Conservation (phyloP, 306 rosid species). For the Dalbergia oliveri region DNA sequence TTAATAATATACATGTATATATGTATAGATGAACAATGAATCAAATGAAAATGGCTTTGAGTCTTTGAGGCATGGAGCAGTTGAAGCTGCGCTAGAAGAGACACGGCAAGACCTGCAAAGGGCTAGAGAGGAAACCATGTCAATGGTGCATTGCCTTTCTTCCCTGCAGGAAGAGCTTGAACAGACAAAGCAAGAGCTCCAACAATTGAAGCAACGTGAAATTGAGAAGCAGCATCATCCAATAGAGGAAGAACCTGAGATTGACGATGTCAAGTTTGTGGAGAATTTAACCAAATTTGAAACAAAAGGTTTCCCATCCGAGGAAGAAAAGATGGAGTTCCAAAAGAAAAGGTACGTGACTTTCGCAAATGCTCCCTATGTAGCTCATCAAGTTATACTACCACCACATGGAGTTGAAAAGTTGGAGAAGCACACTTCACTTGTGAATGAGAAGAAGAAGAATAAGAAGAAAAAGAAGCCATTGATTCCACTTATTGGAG, state of each 20-base stretch:
- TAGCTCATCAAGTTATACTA: conserved; percentile 41
- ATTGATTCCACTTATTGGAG: conserved; percentile 59
- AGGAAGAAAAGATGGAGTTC: conserved; percentile 53
- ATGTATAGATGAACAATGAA: conserved; percentile 50
- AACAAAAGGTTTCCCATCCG: neutral
- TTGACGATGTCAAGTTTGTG: conserved; percentile 58
- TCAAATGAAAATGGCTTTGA: conserved; percentile 46
- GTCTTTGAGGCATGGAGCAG: conserved; percentile 42
- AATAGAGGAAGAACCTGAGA: conserved; percentile 40
- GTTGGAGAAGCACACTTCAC: conserved; percentile 62
- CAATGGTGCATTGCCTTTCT: conserved; percentile 62
- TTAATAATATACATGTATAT: too few relatives aligned
- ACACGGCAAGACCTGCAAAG: conserved; percentile 62
- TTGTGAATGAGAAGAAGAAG: conserved; percentile 55
- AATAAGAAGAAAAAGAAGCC: conserved; percentile 61
- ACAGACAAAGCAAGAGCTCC: conserved; percentile 60
- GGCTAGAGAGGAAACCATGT: conserved; percentile 63
- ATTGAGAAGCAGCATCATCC: conserved; percentile 39
- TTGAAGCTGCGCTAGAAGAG: conserved; percentile 60
- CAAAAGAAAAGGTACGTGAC: conserved; percentile 79
- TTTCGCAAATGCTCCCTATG: conserved; percentile 64
- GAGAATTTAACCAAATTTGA: conserved; percentile 50
- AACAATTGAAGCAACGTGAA: conserved; percentile 52
- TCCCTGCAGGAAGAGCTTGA: conserved; percentile 65
- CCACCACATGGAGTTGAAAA: conserved; percentile 55